Evolutionary conservation across 306 rosid species (phyloP), one percentile per base, ranked within the genome.

Genomic region (Rosa chinensis): DNA sequence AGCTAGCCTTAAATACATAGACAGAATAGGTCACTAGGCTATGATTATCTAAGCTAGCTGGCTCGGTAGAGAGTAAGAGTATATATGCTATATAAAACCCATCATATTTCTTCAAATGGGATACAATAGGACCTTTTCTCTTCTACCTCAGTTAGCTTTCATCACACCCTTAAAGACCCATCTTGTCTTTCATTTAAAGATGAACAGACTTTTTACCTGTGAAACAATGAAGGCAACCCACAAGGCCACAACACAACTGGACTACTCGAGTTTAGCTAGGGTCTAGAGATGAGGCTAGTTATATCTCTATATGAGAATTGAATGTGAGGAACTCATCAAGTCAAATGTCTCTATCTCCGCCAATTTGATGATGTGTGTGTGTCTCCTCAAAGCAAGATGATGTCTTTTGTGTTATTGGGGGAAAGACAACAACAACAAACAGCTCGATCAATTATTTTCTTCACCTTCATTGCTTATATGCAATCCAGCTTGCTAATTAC

Each of bases 1-100:
- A 64, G 76, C 68, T 18, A 32, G 84, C 83, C 84, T 77, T 92
- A 78, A 90, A 88, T 90, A 91, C 88, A 55, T 75, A 55, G 85
- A 84, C 86, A 86, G 87, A 66, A 37, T 40, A 66, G 72, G 45
- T 20, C 1, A 66, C 70, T 66, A 66, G 72, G 48, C 28, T 40
- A 39, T 66, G 25, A 66, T 13, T 9, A 66, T 66, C 25, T 40
- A 39, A 7, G 70, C 70, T n/a, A 32, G 44, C 10, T 28, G 16
- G 42, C 10, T 64, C 14, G 45, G 44, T 14, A 35, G 44, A 64
- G 61, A 75, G 77, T 83, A 85, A 81, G 86, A 89, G 85, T 85
- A 83, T 88, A 59, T 55, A 55, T 53, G 59, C 59, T 17, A 53
- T 53, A 21, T 10, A 87, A 71, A 78, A 84, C 91, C 85, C 52